These are phyloP conservation scores for Colletotrichum scovillei DNA, from an alignment of 2,329 filamentous ascomycete species.

Conservation along the genomic window DNA sequence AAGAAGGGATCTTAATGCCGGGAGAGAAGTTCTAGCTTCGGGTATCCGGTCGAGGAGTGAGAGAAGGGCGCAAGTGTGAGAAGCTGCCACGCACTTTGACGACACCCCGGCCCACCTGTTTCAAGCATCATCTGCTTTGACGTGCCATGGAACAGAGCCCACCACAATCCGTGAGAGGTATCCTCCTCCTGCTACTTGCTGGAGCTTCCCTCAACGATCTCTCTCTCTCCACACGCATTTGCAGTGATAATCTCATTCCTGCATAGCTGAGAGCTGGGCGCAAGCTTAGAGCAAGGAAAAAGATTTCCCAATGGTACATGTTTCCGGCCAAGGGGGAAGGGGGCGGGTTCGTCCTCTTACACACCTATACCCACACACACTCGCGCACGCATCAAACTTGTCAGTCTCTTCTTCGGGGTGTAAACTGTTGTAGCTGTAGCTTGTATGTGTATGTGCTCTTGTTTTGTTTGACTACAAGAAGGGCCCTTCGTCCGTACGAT, in stretches of 20 bases:
- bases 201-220: background rate
- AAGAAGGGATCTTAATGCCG: no score
- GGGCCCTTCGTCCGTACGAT: slow-evolving; percentile 20
- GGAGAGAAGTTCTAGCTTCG: slow-evolving; percentile 9
- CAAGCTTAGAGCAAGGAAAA: background rate
- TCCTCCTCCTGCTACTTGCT: no score
- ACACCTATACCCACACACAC: background rate
- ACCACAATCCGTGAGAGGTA: background rate
- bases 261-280: background rate
- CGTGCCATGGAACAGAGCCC: slow-evolving; percentile 28
- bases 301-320: background rate
- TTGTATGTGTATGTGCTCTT: background rate
- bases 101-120: slow-evolving; percentile 28
- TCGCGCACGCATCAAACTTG: background rate
- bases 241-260: background rate
- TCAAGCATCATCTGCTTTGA: slow-evolving; percentile 35
- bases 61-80: slow-evolving; percentile 3
- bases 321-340: background rate
- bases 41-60: slow-evolving; percentile 13
- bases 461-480: slow-evolving; percentile 23
- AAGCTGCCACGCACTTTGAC: slow-evolving; percentile 29
- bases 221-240: background rate
- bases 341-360: background rate
- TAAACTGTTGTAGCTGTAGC: no score
- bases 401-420: background rate